These are phyloP conservation scores for Floccularia luteovirens DNA, from an alignment of 768 basidiomycete genomes.

Conservation along the genomic window DNA sequence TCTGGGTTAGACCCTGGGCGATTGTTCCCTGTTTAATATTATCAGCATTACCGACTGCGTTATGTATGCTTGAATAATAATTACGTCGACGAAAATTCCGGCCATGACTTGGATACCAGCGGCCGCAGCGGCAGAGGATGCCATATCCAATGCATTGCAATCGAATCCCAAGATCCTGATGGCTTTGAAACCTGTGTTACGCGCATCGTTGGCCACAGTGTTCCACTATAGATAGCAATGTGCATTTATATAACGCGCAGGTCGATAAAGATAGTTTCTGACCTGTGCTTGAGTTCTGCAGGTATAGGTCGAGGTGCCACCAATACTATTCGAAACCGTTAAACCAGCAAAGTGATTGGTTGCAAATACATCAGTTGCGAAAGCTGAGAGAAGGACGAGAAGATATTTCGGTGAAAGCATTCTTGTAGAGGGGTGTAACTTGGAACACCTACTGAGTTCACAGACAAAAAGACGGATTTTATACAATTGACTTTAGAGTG, in stretches of 20 bases:
- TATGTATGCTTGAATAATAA: constrained; percentile 1
- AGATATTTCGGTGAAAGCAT: constrained; percentile 1
- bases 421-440: not conserved
- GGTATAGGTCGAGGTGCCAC: constrained; percentile 18
- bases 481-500: no score
- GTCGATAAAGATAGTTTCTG: not conserved
- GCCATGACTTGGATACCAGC: constrained; percentile 22
- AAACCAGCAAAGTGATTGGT: constrained; percentile 24
- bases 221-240: constrained; percentile 20
- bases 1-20: constrained; percentile 13
- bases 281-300: constrained; percentile 27
- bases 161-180: constrained; percentile 28
- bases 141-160: constrained; percentile 24
- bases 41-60: no score
- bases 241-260: not conserved
- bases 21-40: constrained; percentile 18
- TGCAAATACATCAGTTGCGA: constrained; percentile 11
- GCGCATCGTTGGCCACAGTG: constrained; percentile 19
- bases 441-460: no score
- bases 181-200: constrained; percentile 21
- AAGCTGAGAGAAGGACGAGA: constrained; percentile 4
- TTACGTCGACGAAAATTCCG: constrained; percentile 23
- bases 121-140: constrained; percentile 23
- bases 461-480: no score
- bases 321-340: constrained; percentile 23